Evolutionary conservation across 805 yeast genomes (phyloP).

Genomic region (Barnettozyma populi): DNA sequence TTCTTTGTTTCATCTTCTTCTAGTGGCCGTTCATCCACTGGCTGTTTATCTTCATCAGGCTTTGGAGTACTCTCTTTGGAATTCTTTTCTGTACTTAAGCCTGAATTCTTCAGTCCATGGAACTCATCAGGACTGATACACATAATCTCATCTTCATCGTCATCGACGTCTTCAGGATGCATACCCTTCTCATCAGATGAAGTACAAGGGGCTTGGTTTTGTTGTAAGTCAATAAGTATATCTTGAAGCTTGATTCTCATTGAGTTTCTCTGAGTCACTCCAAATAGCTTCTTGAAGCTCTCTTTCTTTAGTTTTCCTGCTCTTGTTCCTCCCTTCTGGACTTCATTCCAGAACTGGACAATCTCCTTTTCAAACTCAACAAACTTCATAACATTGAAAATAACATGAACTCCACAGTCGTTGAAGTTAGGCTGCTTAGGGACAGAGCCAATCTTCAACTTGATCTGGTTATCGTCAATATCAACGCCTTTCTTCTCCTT

Average conservation of each 20-base stretch:
- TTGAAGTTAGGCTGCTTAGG: conserved; percentile 85
- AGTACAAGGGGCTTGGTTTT: not conserved
- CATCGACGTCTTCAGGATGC: conserved; percentile 1
- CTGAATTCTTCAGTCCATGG: not conserved
- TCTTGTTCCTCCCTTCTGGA: not conserved
- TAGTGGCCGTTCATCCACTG: not conserved
- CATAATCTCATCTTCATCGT: conserved; percentile 8
- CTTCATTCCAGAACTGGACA: conserved; percentile 40
- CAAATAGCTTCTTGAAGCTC: conserved; percentile 17
- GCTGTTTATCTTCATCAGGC: not conserved
- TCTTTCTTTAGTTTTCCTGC: conserved; percentile 11
- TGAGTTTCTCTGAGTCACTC: conserved; percentile 23
- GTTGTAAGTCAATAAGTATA: conserved; percentile 17
- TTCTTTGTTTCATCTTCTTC: not conserved
- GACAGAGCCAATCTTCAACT: conserved; percentile 46
- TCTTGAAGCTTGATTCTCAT: conserved; percentile 22
- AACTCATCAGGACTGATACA: conserved; percentile 1
- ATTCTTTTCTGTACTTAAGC: not conserved
- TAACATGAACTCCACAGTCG: conserved; percentile 93
- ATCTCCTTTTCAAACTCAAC: conserved; percentile 45
- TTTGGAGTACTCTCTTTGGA: not conserved
- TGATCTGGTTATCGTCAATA: conserved; percentile 42
- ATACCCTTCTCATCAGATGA: conserved; percentile 5
- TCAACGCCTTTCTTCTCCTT: conserved; percentile 50
- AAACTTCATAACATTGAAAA: conserved; percentile 63